phyloP scores from a whole-genome alignment of 2,329 filamentous ascomycete species.

The Alternaria sp. region DNA sequence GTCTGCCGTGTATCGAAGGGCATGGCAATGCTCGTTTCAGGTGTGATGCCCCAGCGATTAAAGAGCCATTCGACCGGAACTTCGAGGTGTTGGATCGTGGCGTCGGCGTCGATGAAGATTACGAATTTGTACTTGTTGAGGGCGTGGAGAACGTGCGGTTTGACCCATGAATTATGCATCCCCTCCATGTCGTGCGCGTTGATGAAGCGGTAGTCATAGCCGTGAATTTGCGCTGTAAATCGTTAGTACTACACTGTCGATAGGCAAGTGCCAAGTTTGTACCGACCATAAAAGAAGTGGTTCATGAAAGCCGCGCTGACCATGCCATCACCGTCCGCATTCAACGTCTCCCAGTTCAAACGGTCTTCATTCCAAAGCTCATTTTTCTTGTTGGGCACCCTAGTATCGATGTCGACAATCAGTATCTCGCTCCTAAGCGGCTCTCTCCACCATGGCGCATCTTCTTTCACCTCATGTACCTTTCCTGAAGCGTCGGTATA shows the following conservation, averaged over 20 bases:
- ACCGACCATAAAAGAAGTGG: conserved; percentile 51
- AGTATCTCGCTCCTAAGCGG: conserved; percentile 36
- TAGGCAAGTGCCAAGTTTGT: neutral
- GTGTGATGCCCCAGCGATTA: conserved; percentile 56
- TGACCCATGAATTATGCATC: conserved; percentile 54
- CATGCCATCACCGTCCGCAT: conserved; percentile 32
- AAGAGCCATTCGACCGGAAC: conserved; percentile 59
- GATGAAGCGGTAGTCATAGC: conserved; percentile 57
- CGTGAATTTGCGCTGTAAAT: conserved; percentile 52
- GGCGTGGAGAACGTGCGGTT: conserved; percentile 49
- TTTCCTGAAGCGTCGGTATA: conserved; percentile 25
- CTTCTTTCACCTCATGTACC: conserved; percentile 23
- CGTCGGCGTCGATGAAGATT: conserved; percentile 57
- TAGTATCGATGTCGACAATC: conserved; percentile 46
- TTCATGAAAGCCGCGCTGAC: conserved; percentile 53
- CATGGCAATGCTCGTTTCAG: conserved; percentile 54
- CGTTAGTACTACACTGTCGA: neutral
- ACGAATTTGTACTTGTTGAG: conserved; percentile 54
- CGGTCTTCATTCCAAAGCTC: conserved; percentile 33
- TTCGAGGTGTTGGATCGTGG: conserved; percentile 53
- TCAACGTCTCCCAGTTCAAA: conserved; percentile 38
- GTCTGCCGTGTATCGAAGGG: conserved; percentile 47
- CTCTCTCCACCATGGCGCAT: conserved; percentile 36
- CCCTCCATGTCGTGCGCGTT: conserved; percentile 47
- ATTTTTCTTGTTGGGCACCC: conserved; percentile 30